Conservation (phyloP, 768 basidiomycete species). For the Lentinula lateritia region DNA sequence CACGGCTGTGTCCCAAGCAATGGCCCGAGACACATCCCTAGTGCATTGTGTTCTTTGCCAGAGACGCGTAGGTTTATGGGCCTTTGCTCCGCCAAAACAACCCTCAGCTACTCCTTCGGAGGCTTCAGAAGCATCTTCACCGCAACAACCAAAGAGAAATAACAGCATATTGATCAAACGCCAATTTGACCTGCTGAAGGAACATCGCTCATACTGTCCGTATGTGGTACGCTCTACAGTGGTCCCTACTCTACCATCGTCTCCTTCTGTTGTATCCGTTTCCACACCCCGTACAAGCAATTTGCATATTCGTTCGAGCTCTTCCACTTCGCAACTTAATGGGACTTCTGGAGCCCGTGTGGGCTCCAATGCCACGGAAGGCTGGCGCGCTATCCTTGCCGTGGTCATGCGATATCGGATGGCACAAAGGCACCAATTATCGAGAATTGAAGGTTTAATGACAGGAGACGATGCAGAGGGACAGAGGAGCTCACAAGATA, state of each 20-base stretch:
- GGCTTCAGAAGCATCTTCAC: conserved; percentile 8
- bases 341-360: conserved; percentile 12
- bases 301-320: conserved; percentile 16
- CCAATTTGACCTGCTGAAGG: conserved; percentile 69
- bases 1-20: background rate
- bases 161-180: conserved; percentile 22
- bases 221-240: conserved; percentile 68
- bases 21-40: conserved; percentile 40
- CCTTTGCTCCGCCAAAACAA: conserved; percentile 38
- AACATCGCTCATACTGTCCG: conserved; percentile 85
- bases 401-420: conserved; percentile 64
- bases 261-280: conserved; percentile 17
- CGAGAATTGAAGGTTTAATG: background rate
- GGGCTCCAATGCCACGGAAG: conserved; percentile 42
- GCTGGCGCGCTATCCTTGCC: conserved; percentile 76
- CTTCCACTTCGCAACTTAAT: conserved; percentile 27
- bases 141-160: conserved; percentile 13
- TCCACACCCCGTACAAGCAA: conserved; percentile 2
- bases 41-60: conserved; percentile 69
- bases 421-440: conserved; percentile 40
- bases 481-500: conserved; percentile 15
- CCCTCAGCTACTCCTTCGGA: background rate
- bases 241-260: conserved; percentile 50
- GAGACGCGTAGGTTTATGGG: conserved; percentile 77
- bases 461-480: background rate